Base-by-base conservation (phyloP, 2,329 filamentous ascomycete species). In the Aureobasidium leucospermi region DNA sequence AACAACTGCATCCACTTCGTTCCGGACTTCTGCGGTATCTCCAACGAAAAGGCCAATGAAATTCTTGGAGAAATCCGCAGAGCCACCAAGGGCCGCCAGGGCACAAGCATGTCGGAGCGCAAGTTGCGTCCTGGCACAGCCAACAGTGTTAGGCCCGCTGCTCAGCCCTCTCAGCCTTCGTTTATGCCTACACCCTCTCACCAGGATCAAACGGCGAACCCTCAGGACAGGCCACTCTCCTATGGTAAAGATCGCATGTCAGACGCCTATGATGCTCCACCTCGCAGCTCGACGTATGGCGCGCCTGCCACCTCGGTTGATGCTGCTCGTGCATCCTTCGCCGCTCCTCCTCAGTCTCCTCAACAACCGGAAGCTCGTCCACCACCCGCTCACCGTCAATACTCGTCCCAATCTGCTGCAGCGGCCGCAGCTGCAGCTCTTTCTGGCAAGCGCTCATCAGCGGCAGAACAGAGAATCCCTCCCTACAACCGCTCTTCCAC, bases 1-100 rank as follows among this genome's bases (percentile, higher is more conserved):
- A 87, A 90, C 19, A 83, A 88, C 61, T 99, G 94, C 74, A 89
- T 91, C 19, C 94, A 99, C 74, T 84, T 99, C 66, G 93, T 99
- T 34, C 94, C 94, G 19, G 94, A 99, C 73, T 99, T 99, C 76
- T 99, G 94, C 73, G 94, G 94, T 67, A 99, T 99, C 91, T 95
- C 91, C 31, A 97, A 97, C 94, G 89, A 94, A 60, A 89, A 90
- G 39, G 94, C 94, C 45, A 97, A 96, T 73, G 86, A 95, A 70
- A 96, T 99, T 65, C 75, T 97, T 58, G 87, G 91, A 64, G 90
- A 92, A 52, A 89, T 96, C 66, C 85, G 90, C 69, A 85, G 85
- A 52, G 53, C 53, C 9, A 86, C 88, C 61, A 95, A 92, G 75
- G 84, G 85, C 69, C 82, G 85, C 75, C 81, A 82, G 69, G 73